These are phyloP conservation scores for Suillus variegatus DNA, from an alignment of 768 basidiomycete species.

Conservation along the genomic window DNA sequence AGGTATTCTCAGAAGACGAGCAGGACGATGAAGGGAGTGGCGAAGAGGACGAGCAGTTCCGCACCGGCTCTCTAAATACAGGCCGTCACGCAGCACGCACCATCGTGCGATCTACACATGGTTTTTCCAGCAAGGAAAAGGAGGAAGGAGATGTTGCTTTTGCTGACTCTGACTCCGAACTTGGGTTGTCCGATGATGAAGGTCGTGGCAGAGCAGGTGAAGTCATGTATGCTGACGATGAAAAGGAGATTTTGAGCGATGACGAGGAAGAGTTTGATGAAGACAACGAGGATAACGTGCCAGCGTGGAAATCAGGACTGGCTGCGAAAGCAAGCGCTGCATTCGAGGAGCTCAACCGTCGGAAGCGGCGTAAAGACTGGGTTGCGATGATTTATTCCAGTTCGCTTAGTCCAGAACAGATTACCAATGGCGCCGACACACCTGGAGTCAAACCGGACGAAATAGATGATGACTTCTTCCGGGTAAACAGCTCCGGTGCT, in stretches of 20 bases:
- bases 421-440: constrained; percentile 47
- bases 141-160: constrained; percentile 55
- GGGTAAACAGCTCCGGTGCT: constrained; percentile 42
- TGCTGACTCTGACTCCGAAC: constrained; percentile 79
- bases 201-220: constrained; percentile 28
- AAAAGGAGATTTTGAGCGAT: constrained; percentile 50
- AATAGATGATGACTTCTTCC: constrained; percentile 78
- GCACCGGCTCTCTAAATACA: constrained; percentile 25
- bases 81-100: constrained; percentile 55
- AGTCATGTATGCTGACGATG: constrained; percentile 52
- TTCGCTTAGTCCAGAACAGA: constrained; percentile 66
- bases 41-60: constrained; percentile 10
- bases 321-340: constrained; percentile 47
- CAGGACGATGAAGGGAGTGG: constrained; percentile 11
- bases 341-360: constrained; percentile 40
- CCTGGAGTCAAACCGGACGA: constrained; percentile 17
- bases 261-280: constrained; percentile 45
- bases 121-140: constrained; percentile 38
- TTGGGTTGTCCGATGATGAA: constrained; percentile 52
- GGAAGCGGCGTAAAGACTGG: constrained; percentile 65
- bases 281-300: constrained; percentile 43
- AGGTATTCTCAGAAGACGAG: constrained; percentile 30
- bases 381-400: constrained; percentile 83
- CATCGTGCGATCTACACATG: constrained; percentile 34
- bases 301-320: constrained; percentile 77